Percentiles rank a stretch among this genome's conserved stretches.
phyloP scores from a whole-genome alignment of 2,329 filamentous ascomycete genomes.

The Hansfordia pulvinata region DNA sequence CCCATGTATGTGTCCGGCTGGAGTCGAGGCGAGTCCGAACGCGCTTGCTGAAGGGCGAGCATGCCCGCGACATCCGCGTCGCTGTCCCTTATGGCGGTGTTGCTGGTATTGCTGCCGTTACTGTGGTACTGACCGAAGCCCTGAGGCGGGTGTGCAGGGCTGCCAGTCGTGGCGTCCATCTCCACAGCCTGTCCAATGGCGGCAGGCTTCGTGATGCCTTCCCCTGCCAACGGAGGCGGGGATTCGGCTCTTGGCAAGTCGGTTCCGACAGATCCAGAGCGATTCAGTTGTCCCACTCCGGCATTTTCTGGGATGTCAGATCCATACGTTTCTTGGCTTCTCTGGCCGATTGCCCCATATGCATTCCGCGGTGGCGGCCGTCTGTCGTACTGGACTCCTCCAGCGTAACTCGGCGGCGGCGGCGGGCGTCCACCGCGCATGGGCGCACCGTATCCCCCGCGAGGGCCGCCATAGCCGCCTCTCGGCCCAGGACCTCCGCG shows the following conservation, averaged over 20 bases:
- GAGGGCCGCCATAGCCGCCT: slow-evolving; percentile 15
- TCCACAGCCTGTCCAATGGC: slow-evolving; percentile 56
- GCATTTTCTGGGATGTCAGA: too few relatives aligned
- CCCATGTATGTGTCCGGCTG: too few relatives aligned
- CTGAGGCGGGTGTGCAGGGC: slow-evolving; percentile 26
- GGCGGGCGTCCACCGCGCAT: slow-evolving; percentile 23
- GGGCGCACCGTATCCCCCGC: slow-evolving; percentile 16
- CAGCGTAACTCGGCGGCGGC: slow-evolving; percentile 31
- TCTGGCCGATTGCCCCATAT: slow-evolving; percentile 12
- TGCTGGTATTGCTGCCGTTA: too few relatives aligned
- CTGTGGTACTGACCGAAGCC: slow-evolving; percentile 31
- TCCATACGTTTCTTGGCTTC: slow-evolving; percentile 28
- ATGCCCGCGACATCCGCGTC: slow-evolving; percentile 63
- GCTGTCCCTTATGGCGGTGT: slow-evolving; percentile 39
- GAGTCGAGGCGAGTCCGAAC: slow-evolving; percentile 17
- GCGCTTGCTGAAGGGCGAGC: slow-evolving; percentile 53
- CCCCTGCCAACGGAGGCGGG: slow-evolving; percentile 43
- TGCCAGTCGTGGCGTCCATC: slow-evolving; percentile 60
- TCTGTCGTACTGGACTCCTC: slow-evolving; percentile 21
- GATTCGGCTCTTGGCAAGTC: slow-evolving; percentile 48
- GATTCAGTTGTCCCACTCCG: too few relatives aligned
- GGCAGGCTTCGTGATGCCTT: slow-evolving; percentile 18
- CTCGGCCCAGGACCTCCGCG: slow-evolving; percentile 5
- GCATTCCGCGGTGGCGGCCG: slow-evolving; percentile 13
- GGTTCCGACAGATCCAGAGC: too few relatives aligned